Evolutionary conservation across 2,329 filamentous ascomycete species (phyloP).

Genomic region (Gyromitra esculenta): DNA sequence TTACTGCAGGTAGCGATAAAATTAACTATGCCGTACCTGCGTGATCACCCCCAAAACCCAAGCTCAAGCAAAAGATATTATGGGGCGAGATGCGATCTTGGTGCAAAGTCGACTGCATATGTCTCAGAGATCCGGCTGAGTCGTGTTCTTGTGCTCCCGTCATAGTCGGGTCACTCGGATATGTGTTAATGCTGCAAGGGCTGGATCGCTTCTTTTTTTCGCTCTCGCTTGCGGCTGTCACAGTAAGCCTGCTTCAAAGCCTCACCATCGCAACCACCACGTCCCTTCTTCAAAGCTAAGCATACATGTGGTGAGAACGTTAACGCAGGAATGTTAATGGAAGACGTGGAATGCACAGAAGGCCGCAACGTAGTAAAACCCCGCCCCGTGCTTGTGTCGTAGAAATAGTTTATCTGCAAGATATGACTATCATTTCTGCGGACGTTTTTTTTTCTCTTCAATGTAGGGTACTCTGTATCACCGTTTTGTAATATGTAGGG

Average conservation of each 20-base stretch:
- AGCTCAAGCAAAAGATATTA: conserved; percentile 6
- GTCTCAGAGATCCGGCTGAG: background rate
- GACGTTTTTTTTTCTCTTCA: too few species aligned
- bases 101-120: conserved; percentile 4
- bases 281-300: background rate
- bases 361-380: background rate
- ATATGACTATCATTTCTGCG: background rate
- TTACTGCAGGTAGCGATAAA: background rate
- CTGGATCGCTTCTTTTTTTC: conserved; percentile 13
- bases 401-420: conserved; percentile 14
- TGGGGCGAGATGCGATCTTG: conserved; percentile 14
- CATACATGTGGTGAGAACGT: conserved; percentile 2
- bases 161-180: conserved; percentile 44
- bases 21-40: background rate
- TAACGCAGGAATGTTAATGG: conserved; percentile 35
- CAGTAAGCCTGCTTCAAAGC: conserved; percentile 13
- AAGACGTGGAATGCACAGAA: conserved; percentile 27
- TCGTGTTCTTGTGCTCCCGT: conserved; percentile 12
- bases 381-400: background rate
- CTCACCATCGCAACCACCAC: background rate
- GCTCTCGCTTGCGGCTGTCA: conserved; percentile 28
- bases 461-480: conserved; percentile 2
- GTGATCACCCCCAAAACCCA: background rate
- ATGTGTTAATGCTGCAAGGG: conserved; percentile 26
- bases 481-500: background rate